Percentiles rank a stretch among this genome's conserved stretches.
phyloP scores from a whole-genome alignment of 2,329 filamentous ascomycete species.

The Plenodomus lindquistii region DNA sequence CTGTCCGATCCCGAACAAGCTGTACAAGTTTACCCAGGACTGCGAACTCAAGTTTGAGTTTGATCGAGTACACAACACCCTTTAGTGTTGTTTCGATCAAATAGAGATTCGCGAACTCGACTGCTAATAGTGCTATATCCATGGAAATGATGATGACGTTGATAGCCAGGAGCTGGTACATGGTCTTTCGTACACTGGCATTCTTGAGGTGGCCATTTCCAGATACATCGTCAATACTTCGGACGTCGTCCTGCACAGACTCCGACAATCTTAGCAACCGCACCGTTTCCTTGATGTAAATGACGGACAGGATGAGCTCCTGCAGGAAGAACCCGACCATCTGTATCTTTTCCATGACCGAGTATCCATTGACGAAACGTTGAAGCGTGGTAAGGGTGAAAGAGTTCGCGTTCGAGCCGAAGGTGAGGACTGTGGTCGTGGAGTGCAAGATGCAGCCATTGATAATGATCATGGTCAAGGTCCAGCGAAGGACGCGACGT shows the following conservation, averaged over 20 bases:
- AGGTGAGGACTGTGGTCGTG: constrained; percentile 59
- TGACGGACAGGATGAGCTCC: constrained; percentile 44
- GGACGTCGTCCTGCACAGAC: constrained; percentile 27
- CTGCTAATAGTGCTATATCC: constrained; percentile 32
- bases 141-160: constrained; percentile 41
- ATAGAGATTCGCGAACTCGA: constrained; percentile 40
- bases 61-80: constrained; percentile 51
- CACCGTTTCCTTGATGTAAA: constrained; percentile 60
- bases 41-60: constrained; percentile 60
- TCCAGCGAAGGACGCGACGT: constrained; percentile 51
- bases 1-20: constrained; percentile 28
- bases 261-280: constrained; percentile 46
- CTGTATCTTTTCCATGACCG: constrained; percentile 51
- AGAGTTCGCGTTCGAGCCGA: constrained; percentile 52
- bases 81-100: constrained; percentile 46
- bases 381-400: constrained; percentile 19
- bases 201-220: constrained; percentile 21
- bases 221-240: constrained; percentile 38
- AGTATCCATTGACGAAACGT: constrained; percentile 43
- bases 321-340: constrained; percentile 51
- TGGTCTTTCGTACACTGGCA: constrained; percentile 30
- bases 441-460: constrained; percentile 59
- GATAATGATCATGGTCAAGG: constrained; percentile 62
- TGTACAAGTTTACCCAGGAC: constrained; percentile 55
- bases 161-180: constrained; percentile 42